phyloP scores from a whole-genome alignment of 108 stramenopile species.

The Schizochytrium sp. region DNA sequence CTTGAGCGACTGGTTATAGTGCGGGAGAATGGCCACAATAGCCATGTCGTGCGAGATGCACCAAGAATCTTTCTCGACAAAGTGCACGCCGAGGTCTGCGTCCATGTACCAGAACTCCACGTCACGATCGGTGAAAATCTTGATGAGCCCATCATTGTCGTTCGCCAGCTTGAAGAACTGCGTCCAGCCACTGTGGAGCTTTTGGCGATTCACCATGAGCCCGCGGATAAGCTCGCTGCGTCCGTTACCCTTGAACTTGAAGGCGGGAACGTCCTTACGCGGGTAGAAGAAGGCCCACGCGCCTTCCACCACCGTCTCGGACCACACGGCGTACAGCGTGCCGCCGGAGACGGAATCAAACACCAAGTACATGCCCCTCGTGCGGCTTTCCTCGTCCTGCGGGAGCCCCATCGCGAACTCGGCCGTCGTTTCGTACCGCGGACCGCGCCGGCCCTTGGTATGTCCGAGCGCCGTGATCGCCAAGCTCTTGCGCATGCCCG shows the following conservation, averaged over 20 bases:
- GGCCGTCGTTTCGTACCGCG: neutral
- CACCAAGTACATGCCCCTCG: neutral
- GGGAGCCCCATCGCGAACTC: neutral
- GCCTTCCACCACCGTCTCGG: neutral
- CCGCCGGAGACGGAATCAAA: neutral
- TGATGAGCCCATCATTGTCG: neutral
- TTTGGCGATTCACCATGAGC: neutral
- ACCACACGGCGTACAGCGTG: neutral
- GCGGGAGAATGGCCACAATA: neutral
- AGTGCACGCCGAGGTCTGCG: neutral
- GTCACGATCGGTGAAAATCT: neutral
- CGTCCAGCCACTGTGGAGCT: neutral
- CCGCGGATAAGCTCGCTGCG: neutral
- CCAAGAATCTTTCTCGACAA: neutral
- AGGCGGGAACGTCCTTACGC: neutral
- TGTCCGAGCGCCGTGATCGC: neutral
- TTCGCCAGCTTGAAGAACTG: constrained; percentile 14
- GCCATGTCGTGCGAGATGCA: neutral
- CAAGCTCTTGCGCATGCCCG: neutral
- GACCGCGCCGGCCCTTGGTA: too few relatives aligned
- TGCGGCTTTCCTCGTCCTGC: neutral
- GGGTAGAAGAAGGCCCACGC: constrained; percentile 18
- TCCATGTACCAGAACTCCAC: neutral
- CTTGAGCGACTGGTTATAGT: neutral
- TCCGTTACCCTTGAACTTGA: constrained; percentile 1